These are phyloP conservation scores for Neurospora sp. DNA, from an alignment of 495 filamentous ascomycete genomes.

Conservation along the genomic window DNA sequence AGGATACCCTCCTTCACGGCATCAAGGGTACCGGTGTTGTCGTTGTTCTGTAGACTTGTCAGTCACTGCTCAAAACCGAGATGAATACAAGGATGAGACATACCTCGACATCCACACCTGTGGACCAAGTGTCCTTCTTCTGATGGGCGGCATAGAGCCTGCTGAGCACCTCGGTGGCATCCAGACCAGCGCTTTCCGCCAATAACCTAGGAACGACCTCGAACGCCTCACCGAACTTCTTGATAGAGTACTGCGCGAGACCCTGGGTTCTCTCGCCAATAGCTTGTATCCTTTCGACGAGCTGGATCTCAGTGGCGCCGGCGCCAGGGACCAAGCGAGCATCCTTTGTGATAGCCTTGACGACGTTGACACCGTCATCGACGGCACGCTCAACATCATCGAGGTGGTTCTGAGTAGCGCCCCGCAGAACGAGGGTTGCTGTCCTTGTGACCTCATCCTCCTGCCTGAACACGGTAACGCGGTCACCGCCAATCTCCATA, in stretches of 20 bases:
- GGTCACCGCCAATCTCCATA: conserved; percentile 94
- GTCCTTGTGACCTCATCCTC: conserved; percentile 88
- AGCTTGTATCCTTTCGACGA: conserved; percentile 81
- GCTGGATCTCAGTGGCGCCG: conserved; percentile 90
- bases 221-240: conserved; percentile 95
- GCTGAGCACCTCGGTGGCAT: conserved; percentile 89
- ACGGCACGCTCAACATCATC: conserved; percentile 97
- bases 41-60: conserved; percentile 46
- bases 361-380: conserved; percentile 96
- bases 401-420: conserved; percentile 94
- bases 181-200: conserved; percentile 87
- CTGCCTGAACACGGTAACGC: conserved; percentile 97
- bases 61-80: neutral
- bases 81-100: conserved; percentile 3
- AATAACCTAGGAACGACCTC: conserved; percentile 91
- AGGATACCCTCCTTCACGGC: conserved; percentile 84
- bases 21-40: conserved; percentile 73
- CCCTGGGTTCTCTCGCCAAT: conserved; percentile 88
- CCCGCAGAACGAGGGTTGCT: conserved; percentile 87
- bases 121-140: conserved; percentile 78
- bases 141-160: conserved; percentile 87
- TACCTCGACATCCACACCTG: conserved; percentile 86
- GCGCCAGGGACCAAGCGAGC: conserved; percentile 85
- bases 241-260: conserved; percentile 87
- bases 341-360: conserved; percentile 96